Evolutionary conservation across 2,329 filamentous ascomycete species (phyloP).

Genomic region (Aspergillus sergii): DNA sequence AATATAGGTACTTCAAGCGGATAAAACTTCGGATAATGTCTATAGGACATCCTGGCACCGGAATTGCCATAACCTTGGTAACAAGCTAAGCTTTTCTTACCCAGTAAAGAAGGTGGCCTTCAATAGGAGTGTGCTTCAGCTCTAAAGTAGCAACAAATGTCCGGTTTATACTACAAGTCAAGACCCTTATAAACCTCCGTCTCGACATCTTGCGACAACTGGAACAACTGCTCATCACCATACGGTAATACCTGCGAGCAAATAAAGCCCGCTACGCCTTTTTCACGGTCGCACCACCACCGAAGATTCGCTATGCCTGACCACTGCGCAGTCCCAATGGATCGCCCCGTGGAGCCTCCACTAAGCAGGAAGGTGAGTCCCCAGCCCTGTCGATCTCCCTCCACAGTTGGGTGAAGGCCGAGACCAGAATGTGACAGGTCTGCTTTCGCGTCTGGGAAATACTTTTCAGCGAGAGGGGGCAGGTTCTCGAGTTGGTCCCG

Average conservation of each 20-base stretch:
- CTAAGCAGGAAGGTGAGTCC: slow-evolving; percentile 62
- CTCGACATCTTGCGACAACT: background rate
- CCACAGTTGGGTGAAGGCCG: slow-evolving; percentile 54
- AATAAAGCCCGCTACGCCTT: background rate
- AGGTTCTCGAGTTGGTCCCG: slow-evolving; percentile 62
- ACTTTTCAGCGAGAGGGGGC: slow-evolving; percentile 55
- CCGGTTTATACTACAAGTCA: background rate
- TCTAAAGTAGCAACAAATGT: background rate
- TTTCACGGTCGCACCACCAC: slow-evolving; percentile 18
- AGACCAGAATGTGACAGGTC: slow-evolving; percentile 48
- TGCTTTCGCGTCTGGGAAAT: slow-evolving; percentile 32
- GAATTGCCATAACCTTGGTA: no score
- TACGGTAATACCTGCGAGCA: background rate
- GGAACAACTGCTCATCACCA: background rate
- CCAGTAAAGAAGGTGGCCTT: no score
- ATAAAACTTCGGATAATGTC: no score
- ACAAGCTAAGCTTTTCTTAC: no score
- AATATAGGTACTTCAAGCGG: no score
- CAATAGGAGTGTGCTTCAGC: no score
- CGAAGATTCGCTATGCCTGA: slow-evolving; percentile 47
- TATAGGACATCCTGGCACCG: no score
- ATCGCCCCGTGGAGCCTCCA: slow-evolving; percentile 39
- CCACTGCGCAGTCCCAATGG: slow-evolving; percentile 41
- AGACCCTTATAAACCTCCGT: background rate
- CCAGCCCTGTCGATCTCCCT: slow-evolving; percentile 62